Conservation (phyloP, 2,329 filamentous ascomycete genomes). For the Trichoderma asperellum region DNA sequence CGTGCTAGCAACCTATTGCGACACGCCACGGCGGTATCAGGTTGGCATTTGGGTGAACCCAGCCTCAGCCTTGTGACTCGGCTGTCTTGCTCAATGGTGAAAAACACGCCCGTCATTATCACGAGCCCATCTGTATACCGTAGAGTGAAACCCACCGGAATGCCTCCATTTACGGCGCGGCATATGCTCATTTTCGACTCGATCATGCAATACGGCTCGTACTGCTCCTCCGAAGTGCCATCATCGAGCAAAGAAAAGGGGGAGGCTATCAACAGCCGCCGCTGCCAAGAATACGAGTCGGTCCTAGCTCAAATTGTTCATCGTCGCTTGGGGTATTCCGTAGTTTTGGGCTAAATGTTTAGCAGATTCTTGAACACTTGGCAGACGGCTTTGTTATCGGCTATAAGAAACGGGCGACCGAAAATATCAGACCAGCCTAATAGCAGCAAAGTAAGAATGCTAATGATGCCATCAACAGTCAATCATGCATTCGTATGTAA, state of each 20-base stretch:
- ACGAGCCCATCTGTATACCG: not conserved
- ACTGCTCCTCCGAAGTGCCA: no score
- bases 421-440: not conserved
- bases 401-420: not conserved
- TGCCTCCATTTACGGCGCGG: not conserved
- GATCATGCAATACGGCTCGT: not conserved
- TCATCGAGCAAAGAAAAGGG: not conserved
- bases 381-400: not conserved
- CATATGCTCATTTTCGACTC: not conserved
- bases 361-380: not conserved
- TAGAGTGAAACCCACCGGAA: not conserved
- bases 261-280: not conserved
- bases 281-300: constrained; percentile 1
- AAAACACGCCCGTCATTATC: not conserved
- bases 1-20: not conserved
- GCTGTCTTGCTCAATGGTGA: not conserved
- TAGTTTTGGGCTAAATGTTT: not conserved
- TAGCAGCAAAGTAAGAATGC: no score
- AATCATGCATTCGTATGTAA: not conserved
- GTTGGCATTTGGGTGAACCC: not conserved
- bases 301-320: constrained; percentile 2
- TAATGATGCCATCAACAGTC: not conserved
- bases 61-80: constrained; percentile 14
- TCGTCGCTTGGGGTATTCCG: not conserved
- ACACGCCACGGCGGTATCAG: not conserved